These are phyloP conservation scores for Umbilicus rupestris DNA, from an alignment of 164 flowering plant genomes.

Conservation along the genomic window DNA sequence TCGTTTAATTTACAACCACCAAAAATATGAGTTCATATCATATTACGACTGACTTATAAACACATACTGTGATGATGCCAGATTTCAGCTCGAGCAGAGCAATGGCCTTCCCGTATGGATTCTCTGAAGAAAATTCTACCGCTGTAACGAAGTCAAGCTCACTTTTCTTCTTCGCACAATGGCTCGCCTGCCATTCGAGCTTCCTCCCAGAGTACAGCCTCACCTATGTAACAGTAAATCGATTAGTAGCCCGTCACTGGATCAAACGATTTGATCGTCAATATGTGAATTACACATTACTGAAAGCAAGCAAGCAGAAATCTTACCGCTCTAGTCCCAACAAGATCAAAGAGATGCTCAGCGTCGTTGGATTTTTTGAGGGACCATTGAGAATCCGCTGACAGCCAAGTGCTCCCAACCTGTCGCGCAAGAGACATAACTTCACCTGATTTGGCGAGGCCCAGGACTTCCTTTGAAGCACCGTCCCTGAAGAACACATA, in stretches of 20 bases:
- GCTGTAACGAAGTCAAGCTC: constrained; percentile 61
- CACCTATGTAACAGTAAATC: constrained; percentile 31
- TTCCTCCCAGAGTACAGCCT: constrained; percentile 58
- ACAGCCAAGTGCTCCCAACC: constrained; percentile 39
- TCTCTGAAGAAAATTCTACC: constrained; percentile 57
- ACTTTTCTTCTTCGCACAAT: constrained; percentile 28
- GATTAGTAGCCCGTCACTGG: neutral
- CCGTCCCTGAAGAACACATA: constrained; percentile 28
- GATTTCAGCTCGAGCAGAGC: constrained; percentile 65
- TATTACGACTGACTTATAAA: neutral
- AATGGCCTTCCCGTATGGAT: constrained; percentile 78
- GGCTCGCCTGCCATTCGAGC: constrained; percentile 59
- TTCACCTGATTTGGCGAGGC: constrained; percentile 40
- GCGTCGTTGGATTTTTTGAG: constrained; percentile 28
- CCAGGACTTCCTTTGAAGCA: constrained; percentile 44
- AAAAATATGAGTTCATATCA: neutral
- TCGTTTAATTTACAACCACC: neutral
- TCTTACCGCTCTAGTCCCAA: constrained; percentile 48
- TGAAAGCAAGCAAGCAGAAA: no score
- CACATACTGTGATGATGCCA: constrained; percentile 49
- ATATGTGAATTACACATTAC: neutral
- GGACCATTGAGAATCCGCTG: constrained; percentile 40
- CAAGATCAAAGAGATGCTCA: constrained; percentile 47
- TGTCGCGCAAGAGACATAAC: constrained; percentile 42
- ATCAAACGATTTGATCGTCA: no score